Evolutionary conservation across 768 basidiomycete genomes (phyloP), one percentile per base, ranked within the genome.

Genomic region (Thelephora ganbajun): DNA sequence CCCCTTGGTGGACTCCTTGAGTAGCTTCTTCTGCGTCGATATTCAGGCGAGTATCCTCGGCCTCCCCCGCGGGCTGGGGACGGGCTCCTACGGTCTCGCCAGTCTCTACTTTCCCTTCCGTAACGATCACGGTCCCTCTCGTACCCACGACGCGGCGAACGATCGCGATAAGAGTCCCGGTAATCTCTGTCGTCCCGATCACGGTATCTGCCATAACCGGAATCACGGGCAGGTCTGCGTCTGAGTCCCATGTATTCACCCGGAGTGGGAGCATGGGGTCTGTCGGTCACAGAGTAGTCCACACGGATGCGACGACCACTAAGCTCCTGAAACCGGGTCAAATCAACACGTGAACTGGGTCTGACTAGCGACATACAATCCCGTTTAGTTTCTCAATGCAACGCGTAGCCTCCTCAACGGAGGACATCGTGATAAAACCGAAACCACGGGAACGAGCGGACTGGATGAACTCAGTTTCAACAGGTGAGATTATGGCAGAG

Each of bases 191-290:
- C 60, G 22, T 58, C 60, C 14, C 61, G 56, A 36, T 59, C 54
- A 14, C 61, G 63, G 65, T 83, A 86, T 61, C 75, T 72, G 47
- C 86, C 60, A 72, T 74, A 56, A 33, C 58, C 56, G 48, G 61
- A 56, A 50, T 61, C 58, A 45, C 63, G 57, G 52, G 63, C 70
- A n/a, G 68, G 64, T 44, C 67, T 57, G 35, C 65, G 69, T 46
- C 85, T 82, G 44, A 88, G 84, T 11, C 94, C 91, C 88, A 94
- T 94, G 64, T 97, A 99, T 67, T 96, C 89, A 51, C 94, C 94
- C 3, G 94, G 94, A 7, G 94, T 99, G 9, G 96, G 90, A 12
- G 86, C 82, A 65, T 99, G 94, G 20, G 94, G 89, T 42, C 88
- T 79, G 52, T 85, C 80, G 11, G 94, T 99, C 44, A 94, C 86